Evolutionary conservation across 352 stramenopile genomes (phyloP), one percentile per base, ranked within the genome.

Genomic region (Globisporangium carolinianum): DNA sequence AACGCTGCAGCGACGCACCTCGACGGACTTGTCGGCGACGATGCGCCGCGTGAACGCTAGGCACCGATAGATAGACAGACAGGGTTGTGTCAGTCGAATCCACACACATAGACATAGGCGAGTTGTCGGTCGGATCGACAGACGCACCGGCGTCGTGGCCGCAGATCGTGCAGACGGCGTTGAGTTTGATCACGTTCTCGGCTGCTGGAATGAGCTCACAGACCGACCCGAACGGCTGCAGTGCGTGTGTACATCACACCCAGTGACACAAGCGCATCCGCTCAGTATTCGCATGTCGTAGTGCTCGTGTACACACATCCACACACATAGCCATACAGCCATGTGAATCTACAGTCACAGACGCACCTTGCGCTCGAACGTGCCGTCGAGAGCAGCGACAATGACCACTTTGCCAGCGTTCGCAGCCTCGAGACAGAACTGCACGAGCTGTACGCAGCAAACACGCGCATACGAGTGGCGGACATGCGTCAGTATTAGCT

Each of bases 101-200:
- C 39, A 43, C 11, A 12, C 39, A 32, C 24, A 32, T 32, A 32
- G 24, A 32, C 24, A 32, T 32, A 32, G 3, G 2, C 24, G 41
- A 52, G 43, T 14, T 6, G n/a, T 24, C 32, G 14, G 24, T 42
- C 9, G 15, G 32, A 6, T 4, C 12, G 18, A 36, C 36, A 48
- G 9, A 55, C 66, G 39, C 32, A 86, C 75, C 78, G 37, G 80
- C 81, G 55, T 94, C 81, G 41, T 73, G 73, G 32, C 83, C 83
- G 46, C 84, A 94, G n/a, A 74, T 69, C 4, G 79, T 83, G 67
- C 85, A 94, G 39, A 94, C 84, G 18, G 85, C 85, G 57, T 86
- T 93, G 38, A 94, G 76, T 58, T 94, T 93, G 61, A 86, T 80
- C 41, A 94, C 83, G 43, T 81, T 72, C 59, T 94, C 85, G 12